Conservation (phyloP, 345 rosid genomes). For the Sisymbrium irio region DNA sequence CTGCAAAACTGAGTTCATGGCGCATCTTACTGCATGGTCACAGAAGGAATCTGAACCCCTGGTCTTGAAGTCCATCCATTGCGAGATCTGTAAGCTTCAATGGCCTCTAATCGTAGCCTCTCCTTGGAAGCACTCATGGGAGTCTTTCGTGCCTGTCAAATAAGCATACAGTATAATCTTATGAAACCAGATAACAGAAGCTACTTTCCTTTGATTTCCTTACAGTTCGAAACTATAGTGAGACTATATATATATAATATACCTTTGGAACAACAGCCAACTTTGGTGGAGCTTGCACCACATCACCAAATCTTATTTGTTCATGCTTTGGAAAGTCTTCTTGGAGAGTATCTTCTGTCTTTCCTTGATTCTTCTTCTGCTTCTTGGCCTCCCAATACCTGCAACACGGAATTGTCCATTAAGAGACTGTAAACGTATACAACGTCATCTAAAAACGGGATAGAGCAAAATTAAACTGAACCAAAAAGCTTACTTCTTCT, state of each 20-base stretch:
- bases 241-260: neutral
- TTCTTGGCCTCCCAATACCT: constrained; percentile 80
- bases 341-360: constrained; percentile 38
- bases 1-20: constrained; percentile 19
- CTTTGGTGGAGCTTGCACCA: constrained; percentile 85
- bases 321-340: constrained; percentile 67
- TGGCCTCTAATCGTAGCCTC: constrained; percentile 69
- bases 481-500: constrained; percentile 48
- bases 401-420: neutral
- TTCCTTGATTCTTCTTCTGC: constrained; percentile 52
- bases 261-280: constrained; percentile 67
- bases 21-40: constrained; percentile 16
- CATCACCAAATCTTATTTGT: constrained; percentile 74
- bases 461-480: neutral
- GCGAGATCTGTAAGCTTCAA: constrained; percentile 71
- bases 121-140: constrained; percentile 56
- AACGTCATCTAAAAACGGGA: neutral
- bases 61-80: constrained; percentile 77
- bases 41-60: constrained; percentile 52
- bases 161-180: constrained; percentile 1
- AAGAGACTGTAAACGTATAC: neutral
- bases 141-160: constrained; percentile 50
- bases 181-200: neutral
- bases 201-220: neutral
- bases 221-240: neutral